These are phyloP conservation scores for Euphorbia lathyris DNA, from an alignment of 345 rosid genomes.

Conservation along the genomic window DNA sequence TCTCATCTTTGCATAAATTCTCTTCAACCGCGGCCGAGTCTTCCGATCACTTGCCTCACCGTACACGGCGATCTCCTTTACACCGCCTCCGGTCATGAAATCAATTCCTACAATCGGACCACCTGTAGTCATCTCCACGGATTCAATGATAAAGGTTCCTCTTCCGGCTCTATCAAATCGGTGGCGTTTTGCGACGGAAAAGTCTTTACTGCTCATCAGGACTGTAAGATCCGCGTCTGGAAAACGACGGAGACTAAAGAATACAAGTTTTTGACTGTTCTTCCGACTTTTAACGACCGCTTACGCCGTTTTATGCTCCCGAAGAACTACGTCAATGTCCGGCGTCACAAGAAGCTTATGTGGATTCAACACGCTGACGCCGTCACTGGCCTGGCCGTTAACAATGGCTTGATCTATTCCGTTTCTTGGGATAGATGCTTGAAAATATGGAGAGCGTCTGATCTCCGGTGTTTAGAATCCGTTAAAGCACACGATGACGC, in stretches of 20 bases:
- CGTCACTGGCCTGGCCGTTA: slow-evolving; percentile 66
- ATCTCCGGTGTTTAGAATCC: slow-evolving; percentile 72
- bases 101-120: slow-evolving; percentile 61
- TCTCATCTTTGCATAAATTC: slow-evolving; percentile 37
- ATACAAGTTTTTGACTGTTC: slow-evolving; percentile 47
- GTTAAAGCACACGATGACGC: slow-evolving; percentile 81
- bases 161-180: slow-evolving; percentile 71
- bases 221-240: slow-evolving; percentile 88
- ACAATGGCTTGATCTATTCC: slow-evolving; percentile 57
- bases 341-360: slow-evolving; percentile 66
- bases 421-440: slow-evolving; percentile 86
- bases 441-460: slow-evolving; percentile 73
- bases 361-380: slow-evolving; percentile 96
- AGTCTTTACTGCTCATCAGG: slow-evolving; percentile 80
- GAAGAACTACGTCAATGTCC: slow-evolving; percentile 70
- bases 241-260: slow-evolving; percentile 36
- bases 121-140: slow-evolving; percentile 39
- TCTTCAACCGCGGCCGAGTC: slow-evolving; percentile 34
- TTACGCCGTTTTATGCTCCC: slow-evolving; percentile 69
- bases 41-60: slow-evolving; percentile 64
- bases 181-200: slow-evolving; percentile 51
- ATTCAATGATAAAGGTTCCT: slow-evolving; percentile 45
- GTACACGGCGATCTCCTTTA: slow-evolving; percentile 51
- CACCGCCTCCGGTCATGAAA: slow-evolving; percentile 57
- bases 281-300: slow-evolving; percentile 78